Evolutionary conservation across 768 basidiomycete genomes (phyloP), one percentile per base, ranked within the genome.

Genomic region (Leucocoprinus birnbaumii): DNA sequence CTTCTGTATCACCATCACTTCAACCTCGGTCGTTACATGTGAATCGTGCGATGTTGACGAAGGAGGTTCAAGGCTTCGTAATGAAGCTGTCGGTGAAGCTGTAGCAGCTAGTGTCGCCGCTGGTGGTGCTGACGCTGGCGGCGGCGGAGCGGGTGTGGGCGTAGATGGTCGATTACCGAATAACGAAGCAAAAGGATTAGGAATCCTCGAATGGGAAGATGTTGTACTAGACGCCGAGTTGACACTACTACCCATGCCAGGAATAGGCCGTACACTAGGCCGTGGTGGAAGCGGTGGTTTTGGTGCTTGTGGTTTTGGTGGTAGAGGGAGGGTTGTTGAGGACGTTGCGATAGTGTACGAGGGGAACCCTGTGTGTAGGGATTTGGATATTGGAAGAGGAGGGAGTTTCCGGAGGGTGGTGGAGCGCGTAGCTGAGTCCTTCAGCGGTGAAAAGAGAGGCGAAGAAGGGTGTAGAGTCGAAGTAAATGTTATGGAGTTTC

Each of bases 121-220:
- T 13, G 53, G n/a, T 25, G 19, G 19, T 37, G 48, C 22, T 24
- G 35, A 13, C 35, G 46, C 18, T 18, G 46, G 9, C 53, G 58
- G 50, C 40, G 50, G 25, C 14, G 14, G 6, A 10, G 38, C 11
- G 13, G 48, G 11, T 52, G 59, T 55, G 42, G 53, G 46, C 21
- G 46, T 55, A 4, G 57, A 58, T n/a, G 49, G 48, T 24, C 49
- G 47, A 16, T 55, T 40, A 63, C 71, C 88, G 61, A 91, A 92
- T n/a, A 94, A 76, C 1, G 87, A 86, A 0, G 89, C 86, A 61
- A 94, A 94, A 0, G 91, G 86, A 61, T 87, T 88, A 24, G 79
- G 68, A 10, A 91, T 75, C 0, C 89, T 77, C 0, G 83, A 75
- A 0, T 74, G 46, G 19, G 54, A 48, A 19, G 53, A 40, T 8